These are phyloP conservation scores for Mycena leptocephala DNA, from an alignment of 768 basidiomycete genomes.

Conservation along the genomic window DNA sequence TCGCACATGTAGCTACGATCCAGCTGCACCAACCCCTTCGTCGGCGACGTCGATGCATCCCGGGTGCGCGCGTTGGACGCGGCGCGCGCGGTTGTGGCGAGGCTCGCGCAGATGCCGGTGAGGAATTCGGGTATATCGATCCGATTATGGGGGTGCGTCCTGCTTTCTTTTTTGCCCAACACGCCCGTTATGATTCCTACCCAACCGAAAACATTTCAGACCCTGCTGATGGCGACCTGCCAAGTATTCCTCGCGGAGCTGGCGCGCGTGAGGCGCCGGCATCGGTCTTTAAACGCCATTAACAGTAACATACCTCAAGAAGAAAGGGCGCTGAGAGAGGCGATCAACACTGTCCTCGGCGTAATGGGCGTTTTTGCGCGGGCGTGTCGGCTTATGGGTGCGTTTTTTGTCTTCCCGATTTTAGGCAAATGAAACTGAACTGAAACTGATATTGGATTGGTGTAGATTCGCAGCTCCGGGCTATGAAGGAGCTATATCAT, in stretches of 20 bases:
- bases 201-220: no score
- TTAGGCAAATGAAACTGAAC: no score
- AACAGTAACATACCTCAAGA: background rate
- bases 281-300: constrained; percentile 10
- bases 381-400: constrained; percentile 28
- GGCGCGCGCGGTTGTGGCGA: constrained; percentile 14
- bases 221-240: constrained; percentile 28
- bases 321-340: constrained; percentile 12
- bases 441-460: no score
- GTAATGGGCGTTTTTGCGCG: constrained; percentile 25
- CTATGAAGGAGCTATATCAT: constrained; percentile 14
- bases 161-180: background rate
- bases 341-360: constrained; percentile 21
- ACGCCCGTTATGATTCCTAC: no score
- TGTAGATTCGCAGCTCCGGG: constrained; percentile 15
- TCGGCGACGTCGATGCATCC: constrained; percentile 18
- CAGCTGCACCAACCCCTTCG: constrained; percentile 44
- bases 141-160: constrained; percentile 34
- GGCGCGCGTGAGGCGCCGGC: background rate
- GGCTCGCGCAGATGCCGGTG: background rate
- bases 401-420: background rate
- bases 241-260: constrained; percentile 34
- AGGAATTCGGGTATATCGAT: constrained; percentile 23
- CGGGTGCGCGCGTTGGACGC: constrained; percentile 16
- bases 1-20: constrained; percentile 23